Percentiles rank a stretch among this genome's conserved stretches.
These are phyloP conservation scores for Candida yuanshanica DNA, from an alignment of 805 yeast species.

Conservation along the genomic window DNA sequence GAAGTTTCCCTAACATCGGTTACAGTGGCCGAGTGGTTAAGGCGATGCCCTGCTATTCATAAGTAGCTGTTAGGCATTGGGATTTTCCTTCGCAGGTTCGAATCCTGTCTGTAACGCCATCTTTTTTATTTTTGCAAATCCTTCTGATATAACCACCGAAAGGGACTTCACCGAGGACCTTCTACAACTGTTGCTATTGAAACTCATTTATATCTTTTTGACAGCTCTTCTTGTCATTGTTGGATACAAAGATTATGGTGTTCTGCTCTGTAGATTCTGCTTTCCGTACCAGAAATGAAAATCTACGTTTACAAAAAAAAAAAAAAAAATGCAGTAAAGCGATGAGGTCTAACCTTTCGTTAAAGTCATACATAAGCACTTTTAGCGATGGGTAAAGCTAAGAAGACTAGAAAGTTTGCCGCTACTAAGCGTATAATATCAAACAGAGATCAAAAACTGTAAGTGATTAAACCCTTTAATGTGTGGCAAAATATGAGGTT, in stretches of 20 bases:
- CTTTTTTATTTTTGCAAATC: constrained; percentile 33
- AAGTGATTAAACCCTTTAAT: constrained; percentile 18
- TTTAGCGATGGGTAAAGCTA: constrained; percentile 93
- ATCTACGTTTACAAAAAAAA: background rate
- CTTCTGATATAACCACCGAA: no score
- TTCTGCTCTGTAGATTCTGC: no score
- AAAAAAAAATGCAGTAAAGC: background rate
- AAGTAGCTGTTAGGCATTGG: constrained; percentile 68
- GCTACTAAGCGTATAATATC: constrained; percentile 77
- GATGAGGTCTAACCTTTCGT: background rate
- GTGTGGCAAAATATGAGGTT: background rate
- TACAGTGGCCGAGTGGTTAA: constrained; percentile 90
- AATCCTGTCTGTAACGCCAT: constrained; percentile 97
- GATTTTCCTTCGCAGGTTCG: constrained; percentile 98
- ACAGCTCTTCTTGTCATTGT: no score
- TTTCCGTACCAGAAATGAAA: background rate
- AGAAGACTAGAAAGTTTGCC: constrained; percentile 96
- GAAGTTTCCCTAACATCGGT: no score
- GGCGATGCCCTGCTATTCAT: constrained; percentile 83
- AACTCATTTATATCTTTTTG: no score
- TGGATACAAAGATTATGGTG: no score
- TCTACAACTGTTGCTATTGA: no score
- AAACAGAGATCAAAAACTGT: constrained; percentile 62
- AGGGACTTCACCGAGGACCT: no score
- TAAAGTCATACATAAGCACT: background rate